Conservation (phyloP, 148 eudicot genomes). For the Nepenthes gracilis region DNA sequence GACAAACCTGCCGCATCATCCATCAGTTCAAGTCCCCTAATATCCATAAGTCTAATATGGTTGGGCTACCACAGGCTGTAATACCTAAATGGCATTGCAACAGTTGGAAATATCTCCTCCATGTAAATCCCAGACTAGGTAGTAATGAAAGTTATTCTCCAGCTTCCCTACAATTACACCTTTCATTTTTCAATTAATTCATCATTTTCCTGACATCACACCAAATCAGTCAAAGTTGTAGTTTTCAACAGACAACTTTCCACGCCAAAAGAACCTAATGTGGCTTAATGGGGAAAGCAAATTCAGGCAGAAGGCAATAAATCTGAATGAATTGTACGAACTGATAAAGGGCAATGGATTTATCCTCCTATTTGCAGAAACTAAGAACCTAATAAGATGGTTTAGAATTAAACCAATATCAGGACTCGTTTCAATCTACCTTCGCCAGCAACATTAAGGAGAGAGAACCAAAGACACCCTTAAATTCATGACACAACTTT, state of each 20-base stretch:
- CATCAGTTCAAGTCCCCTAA: constrained; percentile 13
- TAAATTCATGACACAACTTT: not conserved
- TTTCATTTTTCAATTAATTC: constrained; percentile 37
- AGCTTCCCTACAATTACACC: constrained; percentile 19
- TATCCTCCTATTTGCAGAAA: constrained; percentile 15
- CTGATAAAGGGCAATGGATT: constrained; percentile 16
- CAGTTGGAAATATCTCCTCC: constrained; percentile 35
- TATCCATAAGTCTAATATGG: constrained; percentile 12
- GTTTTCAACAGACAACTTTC: constrained; percentile 10
- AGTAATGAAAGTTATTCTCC: constrained; percentile 16
- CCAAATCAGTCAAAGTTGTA: not conserved
- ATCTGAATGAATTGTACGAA: constrained; percentile 17
- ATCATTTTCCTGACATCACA: constrained; percentile 6
- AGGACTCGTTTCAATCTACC: constrained; percentile 6
- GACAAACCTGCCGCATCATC: constrained; percentile 12
- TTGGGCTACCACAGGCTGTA: constrained; percentile 14
- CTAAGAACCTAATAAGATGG: constrained; percentile 2
- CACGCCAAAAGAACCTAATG: not conserved
- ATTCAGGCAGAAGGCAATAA: not conserved
- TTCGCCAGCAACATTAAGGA: too few species aligned
- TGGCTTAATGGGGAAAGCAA: not conserved
- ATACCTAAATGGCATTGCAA: constrained; percentile 36
- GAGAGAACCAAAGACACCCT: constrained; percentile 4
- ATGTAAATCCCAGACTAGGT: constrained; percentile 26
- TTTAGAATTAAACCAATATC: constrained; percentile 2